These are phyloP conservation scores for Cytospora mali DNA, from an alignment of 2,329 filamentous ascomycete genomes.

Conservation along the genomic window DNA sequence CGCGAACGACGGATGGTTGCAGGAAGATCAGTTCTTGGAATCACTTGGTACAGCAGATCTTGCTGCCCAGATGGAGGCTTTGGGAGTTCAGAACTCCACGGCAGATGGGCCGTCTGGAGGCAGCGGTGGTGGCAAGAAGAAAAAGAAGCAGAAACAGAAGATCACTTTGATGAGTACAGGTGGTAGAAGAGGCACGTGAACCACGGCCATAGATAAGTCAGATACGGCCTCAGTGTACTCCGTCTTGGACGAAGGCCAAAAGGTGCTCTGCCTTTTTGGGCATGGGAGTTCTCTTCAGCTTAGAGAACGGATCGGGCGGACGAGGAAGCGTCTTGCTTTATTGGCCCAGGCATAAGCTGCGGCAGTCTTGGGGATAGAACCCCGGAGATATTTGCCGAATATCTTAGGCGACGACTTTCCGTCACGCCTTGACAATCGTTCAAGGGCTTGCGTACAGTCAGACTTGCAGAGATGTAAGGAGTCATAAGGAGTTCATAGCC, in stretches of 20 bases:
- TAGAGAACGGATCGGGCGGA: neutral
- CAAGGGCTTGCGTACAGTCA: neutral
- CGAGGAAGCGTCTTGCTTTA: neutral
- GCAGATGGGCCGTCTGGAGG: constrained; percentile 29
- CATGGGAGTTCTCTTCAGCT: neutral
- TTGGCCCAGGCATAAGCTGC: neutral
- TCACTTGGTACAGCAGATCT: constrained; percentile 66
- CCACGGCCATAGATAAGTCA: neutral
- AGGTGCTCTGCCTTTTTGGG: neutral
- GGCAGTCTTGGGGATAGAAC: neutral
- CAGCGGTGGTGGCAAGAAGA: constrained; percentile 43
- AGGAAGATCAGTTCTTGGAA: constrained; percentile 75
- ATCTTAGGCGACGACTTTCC: neutral
- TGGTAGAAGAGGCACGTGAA: constrained; percentile 50
- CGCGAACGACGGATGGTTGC: constrained; percentile 80
- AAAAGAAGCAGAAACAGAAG: constrained; percentile 73
- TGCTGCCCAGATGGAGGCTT: constrained; percentile 59
- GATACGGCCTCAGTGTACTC: neutral
- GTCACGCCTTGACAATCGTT: neutral
- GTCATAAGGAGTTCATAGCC: neutral
- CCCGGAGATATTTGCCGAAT: neutral
- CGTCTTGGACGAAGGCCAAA: neutral
- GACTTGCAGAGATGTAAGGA: neutral
- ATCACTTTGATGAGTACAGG: constrained; percentile 73
- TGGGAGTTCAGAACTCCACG: constrained; percentile 43